phyloP scores from a whole-genome alignment of 352 stramenopile species.

The Pythium coloratum region DNA sequence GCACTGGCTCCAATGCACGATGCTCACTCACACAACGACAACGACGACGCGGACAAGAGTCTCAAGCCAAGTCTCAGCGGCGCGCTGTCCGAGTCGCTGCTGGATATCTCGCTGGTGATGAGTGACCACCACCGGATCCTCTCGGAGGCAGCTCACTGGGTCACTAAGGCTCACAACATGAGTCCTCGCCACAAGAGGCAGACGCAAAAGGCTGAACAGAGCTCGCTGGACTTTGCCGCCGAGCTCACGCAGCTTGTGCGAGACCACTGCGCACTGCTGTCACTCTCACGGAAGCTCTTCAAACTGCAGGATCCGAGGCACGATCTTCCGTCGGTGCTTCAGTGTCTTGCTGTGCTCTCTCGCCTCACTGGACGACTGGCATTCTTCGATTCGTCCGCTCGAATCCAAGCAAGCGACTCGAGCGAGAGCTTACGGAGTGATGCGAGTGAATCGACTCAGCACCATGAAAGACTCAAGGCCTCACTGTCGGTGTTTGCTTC shows the following conservation, averaged over 20 bases:
- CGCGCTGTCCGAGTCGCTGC: constrained; percentile 50
- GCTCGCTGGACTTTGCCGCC: constrained; percentile 33
- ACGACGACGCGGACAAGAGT: neutral
- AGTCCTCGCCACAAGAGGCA: constrained; percentile 20
- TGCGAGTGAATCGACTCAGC: constrained; percentile 13
- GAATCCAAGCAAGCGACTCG: constrained; percentile 23
- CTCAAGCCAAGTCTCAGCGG: neutral
- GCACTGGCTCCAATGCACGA: constrained; percentile 8
- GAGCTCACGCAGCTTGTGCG: constrained; percentile 56
- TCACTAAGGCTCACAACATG: constrained; percentile 35
- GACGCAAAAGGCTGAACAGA: neutral
- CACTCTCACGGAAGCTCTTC: constrained; percentile 49
- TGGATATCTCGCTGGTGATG: constrained; percentile 79
- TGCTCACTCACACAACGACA: neutral
- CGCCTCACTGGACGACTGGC: constrained; percentile 31
- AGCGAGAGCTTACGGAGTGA: constrained; percentile 22
- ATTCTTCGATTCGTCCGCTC: constrained; percentile 25
- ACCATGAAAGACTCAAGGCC: constrained; percentile 21
- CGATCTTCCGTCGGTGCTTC: constrained; percentile 50
- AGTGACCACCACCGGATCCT: constrained; percentile 70
- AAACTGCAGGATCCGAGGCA: constrained; percentile 47
- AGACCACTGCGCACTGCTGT: constrained; percentile 56
- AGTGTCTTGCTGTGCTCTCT: constrained; percentile 55
- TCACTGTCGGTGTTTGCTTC: constrained; percentile 45
- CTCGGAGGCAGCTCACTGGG: constrained; percentile 46